Evolutionary conservation across 2,329 filamentous ascomycete genomes (phyloP).

Genomic region (Colletotrichum musae): DNA sequence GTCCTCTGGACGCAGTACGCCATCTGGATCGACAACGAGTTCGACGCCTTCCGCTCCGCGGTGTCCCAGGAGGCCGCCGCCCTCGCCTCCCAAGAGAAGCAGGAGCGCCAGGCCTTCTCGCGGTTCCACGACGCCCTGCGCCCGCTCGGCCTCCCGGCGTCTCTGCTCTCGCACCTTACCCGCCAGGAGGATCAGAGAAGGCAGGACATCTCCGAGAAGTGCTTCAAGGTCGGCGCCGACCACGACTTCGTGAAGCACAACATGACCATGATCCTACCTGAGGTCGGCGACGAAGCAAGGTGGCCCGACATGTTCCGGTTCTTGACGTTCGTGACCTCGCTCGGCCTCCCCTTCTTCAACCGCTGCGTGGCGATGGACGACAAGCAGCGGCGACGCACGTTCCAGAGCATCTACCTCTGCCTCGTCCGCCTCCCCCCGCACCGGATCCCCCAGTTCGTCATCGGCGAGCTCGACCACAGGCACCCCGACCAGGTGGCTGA

Average conservation of each 20-base stretch:
- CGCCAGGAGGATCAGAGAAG: not conserved
- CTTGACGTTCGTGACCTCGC: conserved; percentile 46
- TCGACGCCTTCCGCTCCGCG: not conserved
- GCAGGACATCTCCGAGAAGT: not conserved
- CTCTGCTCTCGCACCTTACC: not conserved
- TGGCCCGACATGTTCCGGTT: conserved; percentile 21
- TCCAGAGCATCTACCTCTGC: not conserved
- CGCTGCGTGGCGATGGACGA: conserved; percentile 3
- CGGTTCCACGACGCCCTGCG: not conserved
- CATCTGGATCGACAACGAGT: conserved; percentile 8
- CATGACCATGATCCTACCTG: conserved; percentile 1
- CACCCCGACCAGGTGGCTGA: not conserved
- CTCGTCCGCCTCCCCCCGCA: conserved; percentile 1
- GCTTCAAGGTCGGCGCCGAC: not conserved
- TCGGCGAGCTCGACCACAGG: conserved; percentile 46
- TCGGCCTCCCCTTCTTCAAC: conserved; percentile 47
- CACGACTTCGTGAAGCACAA: not conserved
- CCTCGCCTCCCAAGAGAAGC: not conserved
- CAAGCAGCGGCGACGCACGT: not conserved
- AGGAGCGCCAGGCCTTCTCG: not conserved
- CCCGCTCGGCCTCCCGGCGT: not conserved
- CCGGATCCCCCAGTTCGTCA: conserved; percentile 32
- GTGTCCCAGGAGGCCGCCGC: not conserved
- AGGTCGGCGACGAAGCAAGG: not conserved
- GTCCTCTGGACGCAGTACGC: conserved; percentile 18